Percentiles rank a stretch among this genome's conserved stretches.
Conservation (phyloP, 305 asterid species). For the Andrographis paniculata region DNA sequence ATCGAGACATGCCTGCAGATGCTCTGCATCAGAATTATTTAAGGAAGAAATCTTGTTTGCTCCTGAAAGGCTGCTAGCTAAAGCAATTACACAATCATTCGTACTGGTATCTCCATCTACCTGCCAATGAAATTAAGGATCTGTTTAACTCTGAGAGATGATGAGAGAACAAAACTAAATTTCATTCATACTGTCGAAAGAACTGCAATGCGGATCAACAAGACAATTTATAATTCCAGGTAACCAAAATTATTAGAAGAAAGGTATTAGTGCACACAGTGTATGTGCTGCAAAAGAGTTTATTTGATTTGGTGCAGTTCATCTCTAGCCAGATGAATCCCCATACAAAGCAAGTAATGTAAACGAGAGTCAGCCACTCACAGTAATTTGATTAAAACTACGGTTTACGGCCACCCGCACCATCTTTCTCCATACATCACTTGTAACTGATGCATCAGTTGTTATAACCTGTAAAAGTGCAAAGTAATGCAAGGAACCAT, state of each 20-base stretch:
- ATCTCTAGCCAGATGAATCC: slow-evolving; percentile 7
- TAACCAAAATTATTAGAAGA: too few relatives aligned
- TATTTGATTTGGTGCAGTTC: not conserved
- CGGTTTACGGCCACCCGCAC: slow-evolving; percentile 80
- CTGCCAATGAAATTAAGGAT: slow-evolving; percentile 43
- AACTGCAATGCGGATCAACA: not conserved
- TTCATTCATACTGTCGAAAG: not conserved
- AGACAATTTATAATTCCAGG: too few relatives aligned
- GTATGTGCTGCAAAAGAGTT: not conserved
- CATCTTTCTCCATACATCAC: slow-evolving; percentile 93
- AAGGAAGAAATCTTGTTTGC: slow-evolving; percentile 62
- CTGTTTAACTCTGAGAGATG: not conserved
- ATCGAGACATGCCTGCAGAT: slow-evolving; percentile 86
- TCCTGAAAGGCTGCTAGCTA: slow-evolving; percentile 97
- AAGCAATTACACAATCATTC: slow-evolving; percentile 91
- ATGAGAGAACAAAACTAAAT: slow-evolving; percentile 7
- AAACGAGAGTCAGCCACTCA: slow-evolving; percentile 27
- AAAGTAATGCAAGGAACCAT: slow-evolving; percentile 15
- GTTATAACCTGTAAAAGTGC: slow-evolving; percentile 63
- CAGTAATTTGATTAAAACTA: slow-evolving; percentile 95
- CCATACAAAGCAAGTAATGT: slow-evolving; percentile 2
- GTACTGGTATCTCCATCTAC: slow-evolving; percentile 99
- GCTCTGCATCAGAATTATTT: slow-evolving; percentile 58
- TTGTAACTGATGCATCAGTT: slow-evolving; percentile 76
- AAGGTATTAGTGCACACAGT: not conserved